A percentile compares a stretch with the other conserved stretches of the same genome.
Evolutionary conservation across 345 rosid species (phyloP).

Genomic region (Durio zibethinus): DNA sequence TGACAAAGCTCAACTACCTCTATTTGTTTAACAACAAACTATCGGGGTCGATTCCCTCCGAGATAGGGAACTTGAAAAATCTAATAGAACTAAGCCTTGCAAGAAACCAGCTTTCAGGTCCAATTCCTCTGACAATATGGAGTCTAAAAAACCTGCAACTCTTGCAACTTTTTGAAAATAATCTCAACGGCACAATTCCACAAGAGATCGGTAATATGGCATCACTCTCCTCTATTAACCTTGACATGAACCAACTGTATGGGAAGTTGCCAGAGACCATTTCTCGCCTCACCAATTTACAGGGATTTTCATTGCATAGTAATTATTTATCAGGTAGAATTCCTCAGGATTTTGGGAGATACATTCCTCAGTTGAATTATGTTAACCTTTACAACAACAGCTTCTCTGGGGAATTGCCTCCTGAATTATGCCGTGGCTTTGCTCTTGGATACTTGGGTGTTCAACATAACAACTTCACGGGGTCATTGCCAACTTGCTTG

Average conservation of each 20-base stretch:
- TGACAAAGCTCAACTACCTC: constrained; percentile 33
- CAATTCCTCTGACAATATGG: constrained; percentile 50
- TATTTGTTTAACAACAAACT: constrained; percentile 48
- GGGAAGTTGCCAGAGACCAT: constrained; percentile 56
- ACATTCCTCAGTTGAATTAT: constrained; percentile 27
- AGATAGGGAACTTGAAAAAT: constrained; percentile 40
- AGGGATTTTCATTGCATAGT: constrained; percentile 41
- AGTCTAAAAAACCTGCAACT: constrained; percentile 33
- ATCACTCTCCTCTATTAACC: constrained; percentile 29
- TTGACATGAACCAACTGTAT: constrained; percentile 40
- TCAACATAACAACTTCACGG: constrained; percentile 44
- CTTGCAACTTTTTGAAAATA: constrained; percentile 45
- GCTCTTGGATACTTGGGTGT: constrained; percentile 34
- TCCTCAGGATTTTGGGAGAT: constrained; percentile 55
- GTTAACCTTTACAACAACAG: constrained; percentile 53
- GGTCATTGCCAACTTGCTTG: constrained; percentile 50
- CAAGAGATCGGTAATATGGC: constrained; percentile 48
- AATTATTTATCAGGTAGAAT: constrained; percentile 55
- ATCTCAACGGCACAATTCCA: constrained; percentile 47
- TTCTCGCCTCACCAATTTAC: constrained; percentile 38
- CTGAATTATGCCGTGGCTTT: constrained; percentile 45
- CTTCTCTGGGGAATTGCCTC: constrained; percentile 57
- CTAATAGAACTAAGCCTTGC: constrained; percentile 41
- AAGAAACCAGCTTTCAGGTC: constrained; percentile 46
- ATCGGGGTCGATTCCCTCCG: constrained; percentile 43